Evolutionary conservation across 306 rosid genomes (phyloP).

Genomic region (Cicer chorassanicum): DNA sequence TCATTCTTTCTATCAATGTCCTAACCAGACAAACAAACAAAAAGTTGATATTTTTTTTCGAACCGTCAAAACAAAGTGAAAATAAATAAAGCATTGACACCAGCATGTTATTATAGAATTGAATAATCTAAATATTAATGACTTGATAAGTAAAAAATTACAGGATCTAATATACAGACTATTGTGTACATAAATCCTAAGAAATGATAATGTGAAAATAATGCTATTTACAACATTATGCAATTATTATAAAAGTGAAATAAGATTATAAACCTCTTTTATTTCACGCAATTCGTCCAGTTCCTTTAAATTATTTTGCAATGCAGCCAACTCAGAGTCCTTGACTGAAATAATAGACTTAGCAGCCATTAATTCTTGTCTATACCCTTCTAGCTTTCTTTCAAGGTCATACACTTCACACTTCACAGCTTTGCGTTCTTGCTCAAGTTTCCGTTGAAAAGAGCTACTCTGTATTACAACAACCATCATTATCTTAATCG

Average conservation of each 20-base stretch:
- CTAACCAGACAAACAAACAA: constrained; percentile 46
- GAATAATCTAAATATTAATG: not conserved
- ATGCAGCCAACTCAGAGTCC: constrained; percentile 67
- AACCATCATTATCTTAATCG: constrained; percentile 28
- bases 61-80: constrained; percentile 14
- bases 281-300: constrained; percentile 93
- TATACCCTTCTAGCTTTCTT: constrained; percentile 64
- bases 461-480: constrained; percentile 62
- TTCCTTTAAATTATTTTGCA: constrained; percentile 77
- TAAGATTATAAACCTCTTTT: constrained; percentile 71
- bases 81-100: not conserved
- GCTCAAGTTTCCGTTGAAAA: constrained; percentile 64
- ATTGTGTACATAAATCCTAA: not conserved
- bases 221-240: constrained; percentile 11
- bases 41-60: not conserved
- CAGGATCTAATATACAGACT: not conserved
- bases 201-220: not conserved
- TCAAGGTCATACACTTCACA: constrained; percentile 66
- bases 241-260: constrained; percentile 24
- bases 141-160: constrained; percentile 8
- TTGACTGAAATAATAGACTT: constrained; percentile 64
- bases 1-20: constrained; percentile 97
- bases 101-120: not conserved
- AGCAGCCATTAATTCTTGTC: constrained; percentile 60
- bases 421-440: constrained; percentile 64